Evolutionary conservation across 2,329 filamentous ascomycete genomes (phyloP).

Genomic region (Emericellopsis cladophorae): DNA sequence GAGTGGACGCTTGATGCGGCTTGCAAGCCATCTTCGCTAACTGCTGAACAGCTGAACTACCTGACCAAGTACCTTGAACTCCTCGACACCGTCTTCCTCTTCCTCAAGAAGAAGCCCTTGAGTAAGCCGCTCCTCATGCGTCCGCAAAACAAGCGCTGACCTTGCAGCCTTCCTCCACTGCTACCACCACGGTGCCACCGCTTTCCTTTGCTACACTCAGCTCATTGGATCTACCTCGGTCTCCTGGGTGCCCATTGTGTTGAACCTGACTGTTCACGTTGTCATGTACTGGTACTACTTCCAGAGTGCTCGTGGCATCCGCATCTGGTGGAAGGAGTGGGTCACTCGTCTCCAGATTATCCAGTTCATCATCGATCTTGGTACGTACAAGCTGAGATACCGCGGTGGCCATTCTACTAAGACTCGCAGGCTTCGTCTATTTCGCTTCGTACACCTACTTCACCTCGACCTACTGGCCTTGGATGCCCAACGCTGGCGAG

Average conservation of each 20-base stretch:
- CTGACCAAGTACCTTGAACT: constrained; percentile 96
- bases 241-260: constrained; percentile 85
- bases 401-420: not conserved
- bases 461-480: constrained; percentile 76
- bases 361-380: constrained; percentile 94
- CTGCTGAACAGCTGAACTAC: constrained; percentile 67
- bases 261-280: constrained; percentile 90
- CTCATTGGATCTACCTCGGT: constrained; percentile 85
- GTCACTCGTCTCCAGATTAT: constrained; percentile 95
- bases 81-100: constrained; percentile 89
- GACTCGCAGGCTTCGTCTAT: constrained; percentile 73
- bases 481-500: constrained; percentile 69
- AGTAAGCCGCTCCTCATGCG: constrained; percentile 24
- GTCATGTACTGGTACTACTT: constrained; percentile 99
- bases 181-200: constrained; percentile 96
- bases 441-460: constrained; percentile 99
- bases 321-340: constrained; percentile 99
- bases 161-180: constrained; percentile 80
- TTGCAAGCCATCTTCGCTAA: constrained; percentile 21
- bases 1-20: constrained; percentile 20
- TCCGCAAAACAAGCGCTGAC: constrained; percentile 13
- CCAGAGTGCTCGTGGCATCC: constrained; percentile 89
- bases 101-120: constrained; percentile 98
- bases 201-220: constrained; percentile 95
- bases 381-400: constrained; percentile 34